Base-by-base conservation (phyloP, 345 rosid genomes). In the Citrus reticulata region DNA sequence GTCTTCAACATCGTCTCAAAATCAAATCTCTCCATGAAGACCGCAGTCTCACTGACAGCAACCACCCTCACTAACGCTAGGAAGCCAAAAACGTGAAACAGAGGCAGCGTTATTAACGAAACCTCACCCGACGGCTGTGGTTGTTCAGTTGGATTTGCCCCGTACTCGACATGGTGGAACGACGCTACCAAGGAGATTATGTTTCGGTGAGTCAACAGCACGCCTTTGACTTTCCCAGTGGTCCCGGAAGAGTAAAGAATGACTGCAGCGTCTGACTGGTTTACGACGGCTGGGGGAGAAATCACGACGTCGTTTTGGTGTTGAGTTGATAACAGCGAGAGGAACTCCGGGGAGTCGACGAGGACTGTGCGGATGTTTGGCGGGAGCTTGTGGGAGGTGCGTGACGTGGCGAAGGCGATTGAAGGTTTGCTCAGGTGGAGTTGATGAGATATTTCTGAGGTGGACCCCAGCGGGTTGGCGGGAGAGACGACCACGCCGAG, bases 231-330 rank as follows among this genome's bases (percentile, higher is more conserved):
- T 27, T 79, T 77, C 7, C 98, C 99, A 0, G 92, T 95, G 2
- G 98, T 93, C 64, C 97, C 99, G 0, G 99, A 95, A 0, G 97
- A 95, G 81, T 80, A 92, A 0, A 95, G 89, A 34, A 93, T 86
- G 27, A 91, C 92, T 0, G 97, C 98, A 68, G 88, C 16, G 68
- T 91, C 96, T 22, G 89, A 78, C 80, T 92, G 99, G 14, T 66
- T 66, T 8, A 66, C 40, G n/a, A 32, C 10, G 24, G 20, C 68
- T 3, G 17, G 51, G 1, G 17, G 51, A 46, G 51, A 34, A 2
- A n/a, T 3, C 51, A 46, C 51, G 70, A 4, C 25, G 49, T 62
- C 24, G 74, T 66, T 5, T 35, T 78, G 63, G 22, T 75, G 0
- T 30, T 72, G 84, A 70, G 75, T 51, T 61, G 9, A 24, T 51